phyloP scores from a whole-genome alignment of 2,329 filamentous ascomycete species.

The Penicillium sp. region DNA sequence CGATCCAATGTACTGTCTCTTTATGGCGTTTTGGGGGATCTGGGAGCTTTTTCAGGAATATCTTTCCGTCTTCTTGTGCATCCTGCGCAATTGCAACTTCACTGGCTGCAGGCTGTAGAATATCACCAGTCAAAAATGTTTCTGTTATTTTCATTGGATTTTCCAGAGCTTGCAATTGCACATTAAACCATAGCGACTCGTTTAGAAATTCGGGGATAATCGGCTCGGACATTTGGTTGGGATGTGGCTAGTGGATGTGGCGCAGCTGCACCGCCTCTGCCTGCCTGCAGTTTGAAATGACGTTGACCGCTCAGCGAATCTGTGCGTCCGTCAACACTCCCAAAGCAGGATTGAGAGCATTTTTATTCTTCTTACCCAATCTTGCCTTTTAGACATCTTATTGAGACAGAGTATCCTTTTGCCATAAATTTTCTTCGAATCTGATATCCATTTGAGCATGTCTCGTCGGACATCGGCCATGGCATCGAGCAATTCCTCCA shows the following conservation, averaged over 20 bases:
- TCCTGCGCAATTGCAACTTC: slow-evolving; percentile 36
- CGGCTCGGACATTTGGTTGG: not conserved
- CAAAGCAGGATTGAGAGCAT: slow-evolving; percentile 27
- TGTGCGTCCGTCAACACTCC: slow-evolving; percentile 38
- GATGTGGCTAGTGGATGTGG: slow-evolving; percentile 31
- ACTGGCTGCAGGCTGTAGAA: slow-evolving; percentile 32
- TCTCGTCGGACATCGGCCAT: slow-evolving; percentile 42
- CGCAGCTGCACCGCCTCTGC: slow-evolving; percentile 29
- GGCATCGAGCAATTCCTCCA: slow-evolving; percentile 34
- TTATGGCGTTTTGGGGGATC: slow-evolving; percentile 47
- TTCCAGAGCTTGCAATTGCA: not conserved
- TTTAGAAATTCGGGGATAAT: not conserved
- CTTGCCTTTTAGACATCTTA: slow-evolving; percentile 8
- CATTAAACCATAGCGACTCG: not conserved
- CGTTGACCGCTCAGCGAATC: slow-evolving; percentile 36
- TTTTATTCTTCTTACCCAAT: slow-evolving; percentile 17
- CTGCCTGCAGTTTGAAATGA: slow-evolving; percentile 33
- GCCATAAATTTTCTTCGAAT: slow-evolving; percentile 7
- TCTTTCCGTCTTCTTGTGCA: slow-evolving; percentile 39
- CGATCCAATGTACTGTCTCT: slow-evolving; percentile 36
- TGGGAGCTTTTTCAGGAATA: slow-evolving; percentile 41
- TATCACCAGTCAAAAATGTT: slow-evolving; percentile 33
- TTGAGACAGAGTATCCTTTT: slow-evolving; percentile 2
- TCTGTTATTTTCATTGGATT: slow-evolving; percentile 13
- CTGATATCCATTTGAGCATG: slow-evolving; percentile 32